phyloP scores from a whole-genome alignment of 2,329 filamentous ascomycete genomes.

The Nemania sp. region DNA sequence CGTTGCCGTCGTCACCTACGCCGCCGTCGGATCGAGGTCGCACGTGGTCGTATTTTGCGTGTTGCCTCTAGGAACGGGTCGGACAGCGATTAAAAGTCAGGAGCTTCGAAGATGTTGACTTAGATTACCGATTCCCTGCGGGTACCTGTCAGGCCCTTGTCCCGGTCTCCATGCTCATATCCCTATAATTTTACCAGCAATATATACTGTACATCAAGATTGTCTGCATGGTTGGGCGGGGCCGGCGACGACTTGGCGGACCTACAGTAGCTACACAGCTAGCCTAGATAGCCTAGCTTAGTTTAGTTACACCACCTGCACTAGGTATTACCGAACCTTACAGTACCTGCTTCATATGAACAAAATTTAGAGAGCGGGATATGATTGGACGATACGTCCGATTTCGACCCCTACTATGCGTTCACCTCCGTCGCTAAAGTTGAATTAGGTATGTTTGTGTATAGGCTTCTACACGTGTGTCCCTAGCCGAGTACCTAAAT shows the following conservation, averaged over 20 bases:
- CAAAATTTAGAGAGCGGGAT: neutral
- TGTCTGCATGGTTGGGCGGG: conserved; percentile 27
- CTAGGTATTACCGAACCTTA: conserved; percentile 4
- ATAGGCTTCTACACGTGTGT: neutral
- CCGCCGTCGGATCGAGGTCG: conserved; percentile 4
- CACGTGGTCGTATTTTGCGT: conserved; percentile 14
- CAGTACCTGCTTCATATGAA: neutral
- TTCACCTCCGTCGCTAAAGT: conserved; percentile 2
- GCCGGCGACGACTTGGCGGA: conserved; percentile 5
- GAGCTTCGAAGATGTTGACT: conserved; percentile 22
- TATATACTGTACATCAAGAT: conserved; percentile 22
- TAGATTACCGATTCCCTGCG: conserved; percentile 18
- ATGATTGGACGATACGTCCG: neutral
- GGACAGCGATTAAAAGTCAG: conserved; percentile 21
- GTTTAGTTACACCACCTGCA: neutral
- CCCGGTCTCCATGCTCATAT: conserved; percentile 25
- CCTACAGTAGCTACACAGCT: neutral
- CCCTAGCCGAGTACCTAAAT: too few species aligned
- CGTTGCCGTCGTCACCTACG: conserved; percentile 2
- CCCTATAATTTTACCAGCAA: conserved; percentile 26
- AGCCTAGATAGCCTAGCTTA: neutral
- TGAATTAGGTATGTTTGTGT: neutral
- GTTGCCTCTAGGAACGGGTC: conserved; percentile 8
- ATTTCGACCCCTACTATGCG: neutral
- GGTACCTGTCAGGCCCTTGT: conserved; percentile 28